A percentile compares a stretch with the other conserved stretches of the same genome.
Conservation (phyloP, 352 stramenopile species). For the Phytophthora macrochlamydospora region DNA sequence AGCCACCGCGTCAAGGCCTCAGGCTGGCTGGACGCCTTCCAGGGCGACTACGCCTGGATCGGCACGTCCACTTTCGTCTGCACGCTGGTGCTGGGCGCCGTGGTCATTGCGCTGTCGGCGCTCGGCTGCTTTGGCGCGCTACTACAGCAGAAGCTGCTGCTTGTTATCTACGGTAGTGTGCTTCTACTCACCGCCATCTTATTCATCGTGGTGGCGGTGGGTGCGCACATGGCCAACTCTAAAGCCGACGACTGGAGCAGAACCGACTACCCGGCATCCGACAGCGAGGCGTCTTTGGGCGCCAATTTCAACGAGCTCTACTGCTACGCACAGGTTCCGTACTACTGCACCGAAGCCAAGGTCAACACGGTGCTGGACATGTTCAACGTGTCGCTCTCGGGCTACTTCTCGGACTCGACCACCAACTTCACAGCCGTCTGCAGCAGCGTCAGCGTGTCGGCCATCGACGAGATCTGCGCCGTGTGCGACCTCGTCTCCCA, state of each 20-base stretch:
- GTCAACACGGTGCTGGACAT: conserved; percentile 54
- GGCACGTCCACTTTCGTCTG: conserved; percentile 67
- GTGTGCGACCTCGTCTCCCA: conserved; percentile 58
- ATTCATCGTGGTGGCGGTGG: conserved; percentile 72
- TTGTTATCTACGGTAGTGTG: conserved; percentile 72
- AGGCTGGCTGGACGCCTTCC: conserved; percentile 78
- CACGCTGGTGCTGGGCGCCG: conserved; percentile 65
- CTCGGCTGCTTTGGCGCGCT: conserved; percentile 78
- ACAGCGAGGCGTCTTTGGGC: conserved; percentile 55
- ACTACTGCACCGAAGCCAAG: conserved; percentile 68
- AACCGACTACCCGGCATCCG: conserved; percentile 48
- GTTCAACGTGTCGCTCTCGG: conserved; percentile 56
- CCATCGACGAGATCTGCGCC: conserved; percentile 60
- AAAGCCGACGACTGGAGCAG: conserved; percentile 58
- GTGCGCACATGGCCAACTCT: conserved; percentile 55
- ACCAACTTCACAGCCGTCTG: conserved; percentile 66
- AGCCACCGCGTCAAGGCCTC: conserved; percentile 65
- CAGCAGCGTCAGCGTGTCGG: conserved; percentile 38
- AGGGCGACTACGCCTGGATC: conserved; percentile 73
- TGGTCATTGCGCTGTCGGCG: conserved; percentile 68
- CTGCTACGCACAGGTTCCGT: conserved; percentile 79
- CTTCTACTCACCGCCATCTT: conserved; percentile 61
- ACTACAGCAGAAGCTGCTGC: conserved; percentile 69
- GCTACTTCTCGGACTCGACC: conserved; percentile 42
- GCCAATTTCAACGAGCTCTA: conserved; percentile 83